Evolutionary conservation across 2,329 filamentous ascomycete genomes (phyloP).

Genomic region (Ceratocystis smalleyi): DNA sequence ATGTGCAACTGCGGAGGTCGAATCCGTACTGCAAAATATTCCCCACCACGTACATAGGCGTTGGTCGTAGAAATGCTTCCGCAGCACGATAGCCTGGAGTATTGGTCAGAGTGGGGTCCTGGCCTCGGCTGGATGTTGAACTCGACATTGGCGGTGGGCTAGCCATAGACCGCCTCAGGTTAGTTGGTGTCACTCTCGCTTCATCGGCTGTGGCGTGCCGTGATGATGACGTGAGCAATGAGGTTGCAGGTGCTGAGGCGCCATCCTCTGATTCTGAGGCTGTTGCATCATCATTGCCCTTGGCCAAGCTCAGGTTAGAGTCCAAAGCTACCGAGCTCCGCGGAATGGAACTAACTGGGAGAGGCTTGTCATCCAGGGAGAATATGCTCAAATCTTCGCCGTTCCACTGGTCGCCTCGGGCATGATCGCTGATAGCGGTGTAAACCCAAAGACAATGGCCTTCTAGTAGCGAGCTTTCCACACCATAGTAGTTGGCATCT

Average conservation of each 20-base stretch:
- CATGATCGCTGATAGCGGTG: conserved; percentile 65
- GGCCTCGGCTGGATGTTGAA: conserved; percentile 16
- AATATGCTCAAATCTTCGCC: conserved; percentile 90
- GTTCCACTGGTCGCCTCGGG: conserved; percentile 90
- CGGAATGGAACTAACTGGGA: conserved; percentile 37
- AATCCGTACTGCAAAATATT: conserved; percentile 59
- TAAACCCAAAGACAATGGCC: conserved; percentile 89
- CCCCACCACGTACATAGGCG: conserved; percentile 61
- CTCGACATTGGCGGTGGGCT: conserved; percentile 50
- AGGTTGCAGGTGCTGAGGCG: neutral
- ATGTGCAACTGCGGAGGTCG: conserved; percentile 63
- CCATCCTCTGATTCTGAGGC: neutral
- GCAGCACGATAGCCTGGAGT: conserved; percentile 69
- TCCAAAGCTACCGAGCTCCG: conserved; percentile 13
- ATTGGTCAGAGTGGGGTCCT: conserved; percentile 42
- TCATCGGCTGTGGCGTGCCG: conserved; percentile 28
- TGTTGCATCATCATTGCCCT: neutral
- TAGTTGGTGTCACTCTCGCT: conserved; percentile 52
- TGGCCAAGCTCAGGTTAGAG: conserved; percentile 14
- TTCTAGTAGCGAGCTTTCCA: conserved; percentile 69
- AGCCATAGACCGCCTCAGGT: conserved; percentile 58
- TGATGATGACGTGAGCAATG: neutral
- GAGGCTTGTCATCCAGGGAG: conserved; percentile 61
- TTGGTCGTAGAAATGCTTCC: conserved; percentile 81
- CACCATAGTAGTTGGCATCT: conserved; percentile 87